A percentile compares a stretch with the other conserved stretches of the same genome.
These are phyloP conservation scores for Solanum piurae DNA, from an alignment of 257 asterid species.

Conservation along the genomic window DNA sequence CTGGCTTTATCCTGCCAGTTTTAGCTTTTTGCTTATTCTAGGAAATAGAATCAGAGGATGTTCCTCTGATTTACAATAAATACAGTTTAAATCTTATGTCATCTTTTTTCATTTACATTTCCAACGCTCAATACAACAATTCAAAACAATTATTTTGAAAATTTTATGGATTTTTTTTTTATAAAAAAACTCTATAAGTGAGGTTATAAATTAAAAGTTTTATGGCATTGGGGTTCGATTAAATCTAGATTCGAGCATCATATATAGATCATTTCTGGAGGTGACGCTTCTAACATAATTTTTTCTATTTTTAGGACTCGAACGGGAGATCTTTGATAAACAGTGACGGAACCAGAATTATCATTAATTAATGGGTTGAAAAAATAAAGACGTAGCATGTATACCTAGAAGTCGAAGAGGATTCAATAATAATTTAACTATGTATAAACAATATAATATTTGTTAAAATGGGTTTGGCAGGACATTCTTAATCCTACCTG, in stretches of 20 bases:
- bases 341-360: background rate
- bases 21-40: conserved; percentile 29
- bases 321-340: background rate
- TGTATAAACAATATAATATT: too few relatives aligned
- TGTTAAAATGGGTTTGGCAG: background rate
- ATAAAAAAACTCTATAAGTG: background rate
- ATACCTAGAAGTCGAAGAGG: too few relatives aligned
- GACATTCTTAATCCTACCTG: background rate
- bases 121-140: background rate
- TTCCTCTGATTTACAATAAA: conserved; percentile 32
- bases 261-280: background rate
- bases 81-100: conserved; percentile 11
- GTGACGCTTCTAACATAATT: background rate
- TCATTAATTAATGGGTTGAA: too few relatives aligned
- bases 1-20: conserved; percentile 47
- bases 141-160: background rate
- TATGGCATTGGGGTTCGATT: background rate
- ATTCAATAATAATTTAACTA: too few relatives aligned
- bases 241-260: background rate
- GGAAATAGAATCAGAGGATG: conserved; percentile 45
- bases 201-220: background rate
- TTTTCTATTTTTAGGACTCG: too few relatives aligned
- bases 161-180: background rate
- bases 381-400: too few relatives aligned
- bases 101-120: conserved; percentile 5